Conservation (phyloP, 768 basidiomycete species). For the Omphalotus guepiniiformis region DNA sequence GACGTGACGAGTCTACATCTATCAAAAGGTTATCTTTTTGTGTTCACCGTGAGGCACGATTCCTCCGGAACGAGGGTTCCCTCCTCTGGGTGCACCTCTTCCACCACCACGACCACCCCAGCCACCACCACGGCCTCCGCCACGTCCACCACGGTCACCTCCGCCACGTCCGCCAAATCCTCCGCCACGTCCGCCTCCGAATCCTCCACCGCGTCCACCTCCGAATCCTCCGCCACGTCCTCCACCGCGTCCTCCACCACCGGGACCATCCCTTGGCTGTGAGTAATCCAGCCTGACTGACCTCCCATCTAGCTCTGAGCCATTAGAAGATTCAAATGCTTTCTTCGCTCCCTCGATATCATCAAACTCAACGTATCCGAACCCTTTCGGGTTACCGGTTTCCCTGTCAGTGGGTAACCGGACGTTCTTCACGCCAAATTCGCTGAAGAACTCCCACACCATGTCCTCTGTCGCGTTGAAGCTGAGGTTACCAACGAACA, state of each 20-base stretch:
- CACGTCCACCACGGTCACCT: conserved; percentile 23
- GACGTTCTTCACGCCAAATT: conserved; percentile 84
- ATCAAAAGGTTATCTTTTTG: conserved; percentile 61
- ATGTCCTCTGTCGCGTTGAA: conserved; percentile 77
- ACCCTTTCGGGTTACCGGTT: conserved; percentile 87
- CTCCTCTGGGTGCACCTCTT: conserved; percentile 41
- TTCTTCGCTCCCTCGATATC: conserved; percentile 75
- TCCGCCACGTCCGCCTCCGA: conserved; percentile 37
- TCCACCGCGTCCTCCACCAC: conserved; percentile 45
- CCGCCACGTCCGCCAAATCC: conserved; percentile 24
- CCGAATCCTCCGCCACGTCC: conserved; percentile 41
- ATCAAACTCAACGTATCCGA: conserved; percentile 94
- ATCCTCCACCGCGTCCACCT: conserved; percentile 42
- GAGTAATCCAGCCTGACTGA: conserved; percentile 80
- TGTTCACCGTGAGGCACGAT: conserved; percentile 46
- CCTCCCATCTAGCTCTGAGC: conserved; percentile 79
- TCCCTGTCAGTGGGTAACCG: conserved; percentile 93
- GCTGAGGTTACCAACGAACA: conserved; percentile 91
- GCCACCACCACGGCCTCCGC: conserved; percentile 35
- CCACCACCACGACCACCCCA: conserved; percentile 39
- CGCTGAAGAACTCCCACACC: conserved; percentile 87
- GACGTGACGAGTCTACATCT: too few species aligned
- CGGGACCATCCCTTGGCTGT: conserved; percentile 67
- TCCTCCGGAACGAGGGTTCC: conserved; percentile 56
- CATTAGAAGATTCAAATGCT: conserved; percentile 66